A percentile compares a stretch with the other conserved stretches of the same genome.
phyloP scores from a whole-genome alignment of 2,329 filamentous ascomycete genomes.

The Sporothrix inflata region DNA sequence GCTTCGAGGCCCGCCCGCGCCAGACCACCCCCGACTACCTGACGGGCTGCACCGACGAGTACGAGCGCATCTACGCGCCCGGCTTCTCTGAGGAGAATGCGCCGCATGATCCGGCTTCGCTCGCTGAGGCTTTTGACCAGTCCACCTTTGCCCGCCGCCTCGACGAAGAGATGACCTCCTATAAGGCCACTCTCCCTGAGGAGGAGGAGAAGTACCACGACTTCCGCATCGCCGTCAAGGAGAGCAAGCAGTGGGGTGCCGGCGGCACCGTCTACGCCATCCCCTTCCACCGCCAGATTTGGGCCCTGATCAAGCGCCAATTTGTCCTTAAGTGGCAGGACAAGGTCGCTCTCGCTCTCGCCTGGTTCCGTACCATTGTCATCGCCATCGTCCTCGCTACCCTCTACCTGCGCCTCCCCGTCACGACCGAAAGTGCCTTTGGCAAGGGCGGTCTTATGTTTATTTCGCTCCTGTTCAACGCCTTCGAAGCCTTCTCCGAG shows the following conservation, averaged over 20 bases:
- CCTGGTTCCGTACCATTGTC: slow-evolving; percentile 69
- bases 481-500: slow-evolving; percentile 84
- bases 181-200: slow-evolving; percentile 65
- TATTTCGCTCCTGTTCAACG: slow-evolving; percentile 79
- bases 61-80: slow-evolving; percentile 74
- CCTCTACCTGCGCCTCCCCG: slow-evolving; percentile 72
- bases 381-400: slow-evolving; percentile 80
- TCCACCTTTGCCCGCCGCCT: slow-evolving; percentile 63
- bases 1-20: slow-evolving; percentile 72
- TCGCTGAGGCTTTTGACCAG: slow-evolving; percentile 70
- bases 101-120: slow-evolving; percentile 67
- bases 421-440: slow-evolving; percentile 72
- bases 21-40: slow-evolving; percentile 83
- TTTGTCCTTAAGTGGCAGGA: slow-evolving; percentile 87
- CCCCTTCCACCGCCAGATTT: slow-evolving; percentile 80
- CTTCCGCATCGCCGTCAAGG: slow-evolving; percentile 73
- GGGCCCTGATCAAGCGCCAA: slow-evolving; percentile 81
- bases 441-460: slow-evolving; percentile 82
- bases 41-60: slow-evolving; percentile 81
- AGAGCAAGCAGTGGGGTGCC: slow-evolving; percentile 77
- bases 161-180: slow-evolving; percentile 67
- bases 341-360: slow-evolving; percentile 73
- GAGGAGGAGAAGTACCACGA: slow-evolving; percentile 73
- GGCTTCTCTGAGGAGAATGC: slow-evolving; percentile 68
- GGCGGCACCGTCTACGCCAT: slow-evolving; percentile 76